Evolutionary conservation across 2,329 filamentous ascomycete genomes (phyloP).

Genomic region (Helotiales sp.): DNA sequence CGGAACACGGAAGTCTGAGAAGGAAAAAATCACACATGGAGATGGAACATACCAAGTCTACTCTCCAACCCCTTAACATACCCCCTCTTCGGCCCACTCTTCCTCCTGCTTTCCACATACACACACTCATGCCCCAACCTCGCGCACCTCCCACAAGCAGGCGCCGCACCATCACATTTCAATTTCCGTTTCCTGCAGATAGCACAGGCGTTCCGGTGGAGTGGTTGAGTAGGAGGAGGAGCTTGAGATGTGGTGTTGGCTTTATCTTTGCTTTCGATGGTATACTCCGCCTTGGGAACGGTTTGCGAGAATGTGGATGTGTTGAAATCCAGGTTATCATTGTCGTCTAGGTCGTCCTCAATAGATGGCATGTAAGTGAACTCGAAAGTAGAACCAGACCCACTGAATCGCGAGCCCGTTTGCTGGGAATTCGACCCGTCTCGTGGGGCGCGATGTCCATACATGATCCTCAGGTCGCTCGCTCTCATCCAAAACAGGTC

Average conservation of each 20-base stretch:
- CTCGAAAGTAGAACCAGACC: not conserved
- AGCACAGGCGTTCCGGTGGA: slow-evolving; percentile 68
- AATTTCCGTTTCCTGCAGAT: slow-evolving; percentile 89
- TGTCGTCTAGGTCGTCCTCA: not conserved
- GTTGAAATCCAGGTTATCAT: not conserved
- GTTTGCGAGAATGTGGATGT: not conserved
- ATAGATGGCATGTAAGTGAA: not conserved
- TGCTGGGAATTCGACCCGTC: too few relatives aligned
- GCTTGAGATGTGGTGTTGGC: too few relatives aligned
- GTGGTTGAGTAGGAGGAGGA: not conserved
- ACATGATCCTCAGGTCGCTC: not conserved
- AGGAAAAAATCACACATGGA: not conserved
- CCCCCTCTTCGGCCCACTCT: slow-evolving; percentile 70
- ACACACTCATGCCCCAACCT: slow-evolving; percentile 65
- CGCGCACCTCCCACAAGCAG: slow-evolving; percentile 65
- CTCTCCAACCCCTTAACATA: slow-evolving; percentile 77
- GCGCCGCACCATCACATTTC: slow-evolving; percentile 65
- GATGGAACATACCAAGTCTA: slow-evolving; percentile 82
- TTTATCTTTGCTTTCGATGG: too few relatives aligned
- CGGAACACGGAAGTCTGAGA: too few relatives aligned
- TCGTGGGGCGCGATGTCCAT: not conserved
- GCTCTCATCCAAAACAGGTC: too few relatives aligned
- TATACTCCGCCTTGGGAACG: too few relatives aligned
- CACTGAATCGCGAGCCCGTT: not conserved
- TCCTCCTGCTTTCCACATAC: slow-evolving; percentile 70